Percentiles rank a stretch among this genome's conserved stretches.
These are phyloP conservation scores for Petasospora rhodanensis DNA, from an alignment of 1,139 yeast genomes.

Conservation along the genomic window DNA sequence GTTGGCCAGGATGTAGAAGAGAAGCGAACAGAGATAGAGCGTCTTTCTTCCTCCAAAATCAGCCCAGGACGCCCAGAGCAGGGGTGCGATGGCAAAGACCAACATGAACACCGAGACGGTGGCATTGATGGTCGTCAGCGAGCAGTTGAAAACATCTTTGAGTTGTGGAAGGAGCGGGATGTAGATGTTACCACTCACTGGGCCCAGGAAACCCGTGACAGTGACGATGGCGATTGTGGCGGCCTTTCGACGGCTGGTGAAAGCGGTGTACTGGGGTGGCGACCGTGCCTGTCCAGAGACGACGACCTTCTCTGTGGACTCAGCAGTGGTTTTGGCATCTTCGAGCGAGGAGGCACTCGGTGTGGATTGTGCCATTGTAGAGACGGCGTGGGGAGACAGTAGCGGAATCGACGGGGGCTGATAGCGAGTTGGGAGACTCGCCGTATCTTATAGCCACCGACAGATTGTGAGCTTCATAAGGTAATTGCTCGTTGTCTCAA, in stretches of 20 bases:
- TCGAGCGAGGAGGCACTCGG: too few species aligned
- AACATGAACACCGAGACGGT: conserved; percentile 60
- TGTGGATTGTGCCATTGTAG: too few species aligned
- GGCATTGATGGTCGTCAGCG: conserved; percentile 47
- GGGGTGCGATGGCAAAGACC: conserved; percentile 49
- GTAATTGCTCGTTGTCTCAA: too few species aligned
- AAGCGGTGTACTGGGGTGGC: conserved; percentile 21
- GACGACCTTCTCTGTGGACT: too few species aligned
- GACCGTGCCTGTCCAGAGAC: too few species aligned
- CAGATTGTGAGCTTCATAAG: too few species aligned
- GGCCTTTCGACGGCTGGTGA: conserved; percentile 20
- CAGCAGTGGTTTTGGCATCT: too few species aligned
- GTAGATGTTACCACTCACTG: conserved; percentile 55
- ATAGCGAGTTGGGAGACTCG: too few species aligned
- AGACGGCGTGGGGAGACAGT: too few species aligned
- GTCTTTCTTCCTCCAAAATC: conserved; percentile 56
- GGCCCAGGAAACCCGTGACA: conserved; percentile 53
- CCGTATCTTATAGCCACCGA: too few species aligned
- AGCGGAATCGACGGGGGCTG: too few species aligned
- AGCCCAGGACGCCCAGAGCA: conserved; percentile 53
- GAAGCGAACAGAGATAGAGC: conserved; percentile 42
- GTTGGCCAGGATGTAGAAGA: conserved; percentile 42
- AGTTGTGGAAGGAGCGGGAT: conserved; percentile 51
- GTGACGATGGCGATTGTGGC: conserved; percentile 37
- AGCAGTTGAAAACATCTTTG: conserved; percentile 37